Conservation (phyloP, 2,329 filamentous ascomycete species). For the Xylaria sp. region DNA sequence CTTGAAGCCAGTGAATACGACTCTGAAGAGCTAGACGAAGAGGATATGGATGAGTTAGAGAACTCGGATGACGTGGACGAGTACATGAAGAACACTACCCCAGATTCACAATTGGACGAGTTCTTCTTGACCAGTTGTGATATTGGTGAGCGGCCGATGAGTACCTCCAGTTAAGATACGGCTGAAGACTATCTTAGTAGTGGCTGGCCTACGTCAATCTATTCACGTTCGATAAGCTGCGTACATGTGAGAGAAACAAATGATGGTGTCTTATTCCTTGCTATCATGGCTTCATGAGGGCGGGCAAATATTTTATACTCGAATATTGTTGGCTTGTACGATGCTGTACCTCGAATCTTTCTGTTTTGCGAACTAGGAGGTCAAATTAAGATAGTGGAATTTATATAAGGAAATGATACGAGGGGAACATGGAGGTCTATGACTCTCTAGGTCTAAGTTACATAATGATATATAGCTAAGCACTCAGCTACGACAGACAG, state of each 20-base stretch:
- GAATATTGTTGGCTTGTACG: neutral
- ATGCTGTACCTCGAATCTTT: constrained; percentile 7
- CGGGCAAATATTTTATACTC: neutral
- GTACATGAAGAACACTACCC: constrained; percentile 3
- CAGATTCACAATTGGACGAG: constrained; percentile 13
- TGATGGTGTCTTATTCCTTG: neutral
- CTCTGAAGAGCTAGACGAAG: neutral
- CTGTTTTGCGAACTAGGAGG: neutral
- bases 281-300: neutral
- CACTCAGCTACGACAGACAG: neutral
- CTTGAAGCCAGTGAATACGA: neutral
- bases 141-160: neutral
- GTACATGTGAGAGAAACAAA: neutral
- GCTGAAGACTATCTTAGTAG: neutral
- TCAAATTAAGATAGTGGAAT: neutral
- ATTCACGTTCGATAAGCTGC: neutral
- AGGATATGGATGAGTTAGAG: neutral
- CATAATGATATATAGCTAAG: neutral
- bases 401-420: neutral
- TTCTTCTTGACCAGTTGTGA: neutral
- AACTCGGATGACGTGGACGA: neutral
- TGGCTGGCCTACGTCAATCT: neutral
- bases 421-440: neutral
- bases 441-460: neutral
- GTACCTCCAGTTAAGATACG: neutral